phyloP scores from a whole-genome alignment of 495 filamentous ascomycete species.

The Schizothecium vesticola region DNA sequence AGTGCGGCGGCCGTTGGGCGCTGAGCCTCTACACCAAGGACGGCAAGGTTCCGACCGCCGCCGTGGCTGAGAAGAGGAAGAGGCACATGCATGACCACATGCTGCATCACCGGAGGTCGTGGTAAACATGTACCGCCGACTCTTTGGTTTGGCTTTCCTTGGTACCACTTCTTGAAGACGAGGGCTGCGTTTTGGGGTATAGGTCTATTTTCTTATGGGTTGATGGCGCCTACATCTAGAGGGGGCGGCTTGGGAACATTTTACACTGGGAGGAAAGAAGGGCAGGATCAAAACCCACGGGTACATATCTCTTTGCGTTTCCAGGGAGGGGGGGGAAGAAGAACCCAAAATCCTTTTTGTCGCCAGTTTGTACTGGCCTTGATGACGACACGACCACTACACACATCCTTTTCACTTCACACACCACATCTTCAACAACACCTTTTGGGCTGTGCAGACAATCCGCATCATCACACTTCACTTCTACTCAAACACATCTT shows the following conservation, averaged over 20 bases:
- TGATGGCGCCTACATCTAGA: background rate
- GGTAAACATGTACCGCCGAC: background rate
- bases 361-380: background rate
- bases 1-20: conserved; percentile 45
- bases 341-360: background rate
- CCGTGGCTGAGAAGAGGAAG: background rate
- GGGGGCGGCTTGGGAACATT: background rate
- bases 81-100: conserved; percentile 24
- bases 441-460: background rate
- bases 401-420: background rate
- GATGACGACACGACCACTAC: conserved; percentile 4
- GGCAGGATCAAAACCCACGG: background rate
- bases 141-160: background rate
- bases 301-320: background rate
- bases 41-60: conserved; percentile 9
- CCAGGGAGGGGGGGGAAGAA: no score
- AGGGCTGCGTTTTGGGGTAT: background rate
- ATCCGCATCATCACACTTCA: background rate
- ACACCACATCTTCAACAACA: background rate
- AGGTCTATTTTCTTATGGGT: background rate
- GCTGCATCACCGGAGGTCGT: conserved; percentile 19
- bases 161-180: background rate
- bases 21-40: conserved; percentile 38
- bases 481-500: background rate
- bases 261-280: background rate